A percentile compares a stretch with the other conserved stretches of the same genome.
Evolutionary conservation across 495 filamentous ascomycete species (phyloP).

Genomic region (Apiosordaria backusii): DNA sequence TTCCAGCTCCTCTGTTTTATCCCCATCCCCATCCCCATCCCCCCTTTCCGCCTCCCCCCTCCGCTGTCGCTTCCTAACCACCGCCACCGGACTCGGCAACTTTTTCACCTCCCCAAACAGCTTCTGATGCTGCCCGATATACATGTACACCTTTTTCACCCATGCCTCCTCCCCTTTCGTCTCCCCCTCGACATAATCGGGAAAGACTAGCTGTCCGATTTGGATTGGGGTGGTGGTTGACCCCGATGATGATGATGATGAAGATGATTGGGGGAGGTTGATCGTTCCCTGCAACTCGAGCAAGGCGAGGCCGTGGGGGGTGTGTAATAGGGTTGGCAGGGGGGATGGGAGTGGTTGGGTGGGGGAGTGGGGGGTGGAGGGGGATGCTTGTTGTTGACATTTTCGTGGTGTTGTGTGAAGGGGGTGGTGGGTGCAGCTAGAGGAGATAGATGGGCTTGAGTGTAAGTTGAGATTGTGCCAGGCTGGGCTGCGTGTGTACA

Average conservation of each 20-base stretch:
- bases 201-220: slow-evolving; percentile 76
- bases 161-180: slow-evolving; percentile 53
- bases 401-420: too few relatives aligned
- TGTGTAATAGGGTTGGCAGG: slow-evolving; percentile 81
- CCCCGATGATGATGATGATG: slow-evolving; percentile 15
- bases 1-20: slow-evolving; percentile 40
- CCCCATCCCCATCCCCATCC: slow-evolving; percentile 16
- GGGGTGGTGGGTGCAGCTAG: too few relatives aligned
- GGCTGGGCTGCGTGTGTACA: too few relatives aligned
- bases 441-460: neutral
- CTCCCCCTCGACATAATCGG: slow-evolving; percentile 57
- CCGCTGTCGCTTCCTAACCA: slow-evolving; percentile 35
- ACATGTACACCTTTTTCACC: slow-evolving; percentile 88
- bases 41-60: slow-evolving; percentile 24
- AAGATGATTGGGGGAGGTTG: slow-evolving; percentile 51
- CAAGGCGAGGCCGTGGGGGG: slow-evolving; percentile 72
- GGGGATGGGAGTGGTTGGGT: slow-evolving; percentile 32
- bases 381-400: neutral
- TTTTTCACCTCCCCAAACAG: slow-evolving; percentile 90
- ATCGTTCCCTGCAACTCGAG: slow-evolving; percentile 88
- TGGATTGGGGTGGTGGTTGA: slow-evolving; percentile 42
- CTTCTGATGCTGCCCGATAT: slow-evolving; percentile 84
- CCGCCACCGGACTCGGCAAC: slow-evolving; percentile 68
- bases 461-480: neutral
- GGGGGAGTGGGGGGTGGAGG: neutral